Percentiles rank a stretch among this genome's conserved stretches.
Evolutionary conservation across 2,329 filamentous ascomycete species (phyloP).

Genomic region (Akanthomyces dipterigenus): DNA sequence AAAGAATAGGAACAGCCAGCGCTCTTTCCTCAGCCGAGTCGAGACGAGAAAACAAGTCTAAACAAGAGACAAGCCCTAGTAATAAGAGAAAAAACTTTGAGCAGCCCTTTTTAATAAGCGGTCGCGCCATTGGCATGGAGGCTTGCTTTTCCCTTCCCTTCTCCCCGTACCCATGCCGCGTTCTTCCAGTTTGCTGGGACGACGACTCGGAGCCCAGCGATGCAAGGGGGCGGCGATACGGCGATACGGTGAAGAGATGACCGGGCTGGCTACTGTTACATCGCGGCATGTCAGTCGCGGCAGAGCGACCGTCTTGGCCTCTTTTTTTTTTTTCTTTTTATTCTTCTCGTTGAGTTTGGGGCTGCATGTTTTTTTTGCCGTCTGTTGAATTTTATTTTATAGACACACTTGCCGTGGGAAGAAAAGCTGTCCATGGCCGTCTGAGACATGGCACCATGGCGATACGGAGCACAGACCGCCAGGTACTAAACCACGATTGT

Average conservation of each 20-base stretch:
- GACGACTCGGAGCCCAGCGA: neutral
- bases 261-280: neutral
- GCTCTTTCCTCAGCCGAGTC: neutral
- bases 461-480: neutral
- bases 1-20: no score
- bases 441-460: neutral
- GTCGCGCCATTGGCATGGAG: neutral
- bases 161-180: neutral
- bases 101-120: neutral
- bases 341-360: neutral
- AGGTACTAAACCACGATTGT: no score
- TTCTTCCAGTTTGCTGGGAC: constrained; percentile 3
- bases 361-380: no score
- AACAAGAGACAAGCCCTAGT: neutral
- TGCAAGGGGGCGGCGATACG: neutral
- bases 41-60: neutral
- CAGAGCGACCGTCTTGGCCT: neutral
- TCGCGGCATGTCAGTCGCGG: neutral
- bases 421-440: neutral
- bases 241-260: no score
- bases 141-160: neutral
- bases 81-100: neutral
- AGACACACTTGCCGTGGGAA: neutral
- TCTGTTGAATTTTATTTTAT: neutral
- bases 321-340: neutral